A percentile compares a stretch with the other conserved stretches of the same genome.
Conservation (phyloP, 1,284 basidiomycete species). For the Anthracocystis panici-leucophaei region DNA sequence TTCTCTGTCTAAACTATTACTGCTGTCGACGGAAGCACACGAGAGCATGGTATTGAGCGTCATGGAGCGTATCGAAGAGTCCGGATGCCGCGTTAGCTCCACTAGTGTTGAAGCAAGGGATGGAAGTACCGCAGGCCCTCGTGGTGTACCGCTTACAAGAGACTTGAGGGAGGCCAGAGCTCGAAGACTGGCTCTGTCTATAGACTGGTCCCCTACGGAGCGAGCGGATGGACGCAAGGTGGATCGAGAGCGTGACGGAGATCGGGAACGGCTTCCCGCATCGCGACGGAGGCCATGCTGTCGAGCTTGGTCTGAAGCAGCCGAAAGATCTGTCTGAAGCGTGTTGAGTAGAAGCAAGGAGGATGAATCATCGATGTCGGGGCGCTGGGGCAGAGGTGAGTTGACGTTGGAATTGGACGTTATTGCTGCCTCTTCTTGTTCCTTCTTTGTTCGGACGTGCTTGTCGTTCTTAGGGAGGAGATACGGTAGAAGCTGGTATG, state of each 20-base stretch:
- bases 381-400: not conserved
- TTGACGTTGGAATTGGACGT: not conserved
- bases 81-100: slow-evolving; percentile 31
- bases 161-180: slow-evolving; percentile 25
- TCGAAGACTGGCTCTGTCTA: not conserved
- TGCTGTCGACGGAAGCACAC: not conserved
- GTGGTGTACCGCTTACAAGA: slow-evolving; percentile 25
- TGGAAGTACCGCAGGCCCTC: slow-evolving; percentile 26
- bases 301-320: slow-evolving; percentile 7
- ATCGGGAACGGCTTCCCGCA: not conserved
- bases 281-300: not conserved
- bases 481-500: slow-evolving; percentile 35
- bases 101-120: slow-evolving; percentile 44
- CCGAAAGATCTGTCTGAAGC: slow-evolving; percentile 26
- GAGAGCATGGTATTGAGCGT: slow-evolving; percentile 40
- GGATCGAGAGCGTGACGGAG: slow-evolving; percentile 16
- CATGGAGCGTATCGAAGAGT: slow-evolving; percentile 21
- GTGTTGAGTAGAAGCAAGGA: slow-evolving; percentile 54
- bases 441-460: not conserved
- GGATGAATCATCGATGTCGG: slow-evolving; percentile 12
- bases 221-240: not conserved
- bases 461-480: not conserved
- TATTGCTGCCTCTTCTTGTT: not conserved
- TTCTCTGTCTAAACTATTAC: slow-evolving; percentile 5
- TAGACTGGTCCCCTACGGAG: not conserved